Base-by-base conservation (phyloP, 2,329 filamentous ascomycete species). In the Colletotrichum viniferum region DNA sequence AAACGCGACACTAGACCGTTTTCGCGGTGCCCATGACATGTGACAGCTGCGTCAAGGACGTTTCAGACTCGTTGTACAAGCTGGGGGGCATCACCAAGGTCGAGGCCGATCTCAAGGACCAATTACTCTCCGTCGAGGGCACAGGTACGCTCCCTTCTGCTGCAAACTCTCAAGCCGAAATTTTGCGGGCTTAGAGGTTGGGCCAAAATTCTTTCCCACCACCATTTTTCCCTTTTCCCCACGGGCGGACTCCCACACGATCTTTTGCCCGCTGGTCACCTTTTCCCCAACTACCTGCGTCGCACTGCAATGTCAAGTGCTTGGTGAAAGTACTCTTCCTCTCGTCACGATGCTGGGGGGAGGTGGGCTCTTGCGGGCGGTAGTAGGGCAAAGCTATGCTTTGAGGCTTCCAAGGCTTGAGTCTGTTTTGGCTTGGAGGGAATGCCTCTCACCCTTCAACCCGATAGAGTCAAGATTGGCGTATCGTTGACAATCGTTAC, bases 21-120 rank as follows among this genome's bases (percentile, higher is more conserved):
- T 98, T 98, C 85, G 96, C 96, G 78, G 97, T 98, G 79, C 96
- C 96, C 71, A 93, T 98, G 88, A 95, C 93, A 86, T 98, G 97
- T 87, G 94, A 98, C 80, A 89, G 90, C 82, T 98, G 97, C 87
- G 92, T 98, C 84, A 94, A 96, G 84, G 93, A 95, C 81, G 93
- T 99, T 83, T 95, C 95, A 81, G 90, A 91, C 77, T 93, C 95
- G 63, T 87, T 98, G 66, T 91, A 94, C 84, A 92, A 94, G 81
- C 87, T 98, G 58, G 89, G 92, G 81, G 96, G 96, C 56, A 94
- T 98, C 83, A 91, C 90, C 80, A 96, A 95, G 80, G 93, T 98
- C 69, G 91, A 96, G 76, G 95, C 93, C 79, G 94, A 94, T 83
- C 88, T 98, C 66, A 89, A 94, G 82, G 92, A 96, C 76, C 96